A percentile compares a stretch with the other conserved stretches of the same genome.
Evolutionary conservation across 2,329 filamentous ascomycete genomes (phyloP).

Genomic region (Sarocladium oryzae): DNA sequence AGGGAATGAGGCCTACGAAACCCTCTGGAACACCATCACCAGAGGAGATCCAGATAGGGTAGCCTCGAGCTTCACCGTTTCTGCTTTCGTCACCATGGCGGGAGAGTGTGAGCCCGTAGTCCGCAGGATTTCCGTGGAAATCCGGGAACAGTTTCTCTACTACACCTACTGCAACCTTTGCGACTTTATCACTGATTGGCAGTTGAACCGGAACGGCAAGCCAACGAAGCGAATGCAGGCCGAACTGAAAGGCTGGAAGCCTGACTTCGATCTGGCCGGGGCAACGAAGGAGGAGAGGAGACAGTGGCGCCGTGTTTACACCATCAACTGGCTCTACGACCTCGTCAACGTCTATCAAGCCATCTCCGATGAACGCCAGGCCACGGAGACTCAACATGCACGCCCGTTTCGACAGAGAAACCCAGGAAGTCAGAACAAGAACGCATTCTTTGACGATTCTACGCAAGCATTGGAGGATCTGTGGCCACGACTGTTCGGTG

Average conservation of each 20-base stretch:
- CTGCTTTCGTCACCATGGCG: background rate
- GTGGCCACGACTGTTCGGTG: constrained; percentile 21
- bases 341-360: constrained; percentile 35
- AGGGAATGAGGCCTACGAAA: constrained; percentile 36
- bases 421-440: constrained; percentile 18
- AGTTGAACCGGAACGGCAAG: constrained; percentile 35
- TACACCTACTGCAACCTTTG: constrained; percentile 35
- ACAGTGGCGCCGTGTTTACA: constrained; percentile 40
- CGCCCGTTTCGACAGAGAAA: too few species aligned
- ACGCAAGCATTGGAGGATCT: constrained; percentile 27
- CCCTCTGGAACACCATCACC: constrained; percentile 30
- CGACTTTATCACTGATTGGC: constrained; percentile 39
- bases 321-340: constrained; percentile 47
- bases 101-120: background rate
- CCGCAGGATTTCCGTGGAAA: background rate
- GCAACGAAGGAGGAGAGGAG: constrained; percentile 32
- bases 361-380: background rate
- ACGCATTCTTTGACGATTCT: constrained; percentile 14
- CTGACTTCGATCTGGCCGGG: constrained; percentile 28
- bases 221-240: constrained; percentile 37
- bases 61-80: too few species aligned
- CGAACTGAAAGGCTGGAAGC: constrained; percentile 34
- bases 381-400: too few species aligned
- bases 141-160: constrained; percentile 37
- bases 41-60: background rate